These are phyloP conservation scores for Komagataella mondaviorum DNA, from an alignment of 805 yeast species.

Conservation along the genomic window DNA sequence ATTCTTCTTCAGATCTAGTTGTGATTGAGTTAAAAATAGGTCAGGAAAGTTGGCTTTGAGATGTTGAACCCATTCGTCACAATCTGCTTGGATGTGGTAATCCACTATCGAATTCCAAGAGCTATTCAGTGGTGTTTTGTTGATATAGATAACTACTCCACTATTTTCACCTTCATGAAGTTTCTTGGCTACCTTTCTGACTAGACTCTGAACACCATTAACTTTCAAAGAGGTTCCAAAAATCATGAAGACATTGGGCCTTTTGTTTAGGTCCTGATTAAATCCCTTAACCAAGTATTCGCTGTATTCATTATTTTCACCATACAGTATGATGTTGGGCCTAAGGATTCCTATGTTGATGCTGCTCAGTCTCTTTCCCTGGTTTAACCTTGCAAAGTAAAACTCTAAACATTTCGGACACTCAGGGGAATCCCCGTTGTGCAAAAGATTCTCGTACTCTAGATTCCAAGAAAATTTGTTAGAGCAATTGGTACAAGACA, in stretches of 20 bases:
- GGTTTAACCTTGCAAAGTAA: conserved; percentile 38
- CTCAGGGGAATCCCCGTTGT: conserved; percentile 58
- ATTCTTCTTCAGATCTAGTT: conserved; percentile 4
- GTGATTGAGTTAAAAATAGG: conserved; percentile 42
- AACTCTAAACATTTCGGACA: conserved; percentile 57
- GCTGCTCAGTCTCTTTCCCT: conserved; percentile 67
- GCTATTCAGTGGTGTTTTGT: conserved; percentile 47
- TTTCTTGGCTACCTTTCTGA: conserved; percentile 48
- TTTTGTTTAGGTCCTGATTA: conserved; percentile 45
- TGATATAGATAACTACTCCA: conserved; percentile 68
- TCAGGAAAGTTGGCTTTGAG: conserved; percentile 43
- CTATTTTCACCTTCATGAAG: conserved; percentile 54
- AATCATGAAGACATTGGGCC: conserved; percentile 72
- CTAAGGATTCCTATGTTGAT: conserved; percentile 64
- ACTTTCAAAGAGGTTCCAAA: conserved; percentile 91
- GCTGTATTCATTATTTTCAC: conserved; percentile 85
- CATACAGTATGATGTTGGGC: conserved; percentile 86
- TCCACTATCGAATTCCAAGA: conserved; percentile 67
- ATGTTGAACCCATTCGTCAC: conserved; percentile 66
- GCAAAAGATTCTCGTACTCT: conserved; percentile 29
- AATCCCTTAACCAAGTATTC: conserved; percentile 67
- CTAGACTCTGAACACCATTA: conserved; percentile 75
- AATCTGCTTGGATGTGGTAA: conserved; percentile 65
- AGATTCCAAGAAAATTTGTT: conserved; percentile 47
- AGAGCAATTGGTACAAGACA: conserved; percentile 68